Conservation (phyloP, 768 basidiomycete species). For the Royoungia palumana region DNA sequence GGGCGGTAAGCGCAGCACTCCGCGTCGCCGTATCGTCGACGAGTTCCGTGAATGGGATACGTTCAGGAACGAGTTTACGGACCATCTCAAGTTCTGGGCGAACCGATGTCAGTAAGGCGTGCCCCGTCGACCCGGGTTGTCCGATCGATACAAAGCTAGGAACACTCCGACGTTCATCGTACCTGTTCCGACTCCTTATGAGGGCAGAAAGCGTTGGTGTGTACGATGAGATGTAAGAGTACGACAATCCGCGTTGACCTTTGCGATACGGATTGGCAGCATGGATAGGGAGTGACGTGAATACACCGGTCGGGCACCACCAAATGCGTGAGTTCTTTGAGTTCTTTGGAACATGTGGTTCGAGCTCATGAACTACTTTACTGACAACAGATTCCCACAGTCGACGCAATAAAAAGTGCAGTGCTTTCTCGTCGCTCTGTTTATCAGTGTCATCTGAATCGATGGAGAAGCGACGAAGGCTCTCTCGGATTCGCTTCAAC, state of each 20-base stretch:
- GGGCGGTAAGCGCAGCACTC: conserved; percentile 4
- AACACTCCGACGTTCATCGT: not conserved
- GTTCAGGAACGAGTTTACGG: conserved; percentile 6
- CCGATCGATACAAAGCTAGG: conserved; percentile 18
- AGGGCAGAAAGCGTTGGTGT: conserved; percentile 29
- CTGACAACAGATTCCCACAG: conserved; percentile 24
- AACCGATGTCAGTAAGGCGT: not conserved
- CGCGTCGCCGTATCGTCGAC: conserved; percentile 11
- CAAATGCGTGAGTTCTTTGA: conserved; percentile 23
- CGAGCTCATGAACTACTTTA: conserved; percentile 19
- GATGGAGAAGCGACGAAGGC: not conserved
- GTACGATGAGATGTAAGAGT: conserved; percentile 31
- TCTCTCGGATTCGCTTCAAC: not conserved
- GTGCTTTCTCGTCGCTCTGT: not conserved
- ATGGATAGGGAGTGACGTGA: conserved; percentile 29
- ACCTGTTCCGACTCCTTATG: conserved; percentile 14
- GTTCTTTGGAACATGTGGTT: conserved; percentile 2
- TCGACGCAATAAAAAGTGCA: conserved; percentile 10
- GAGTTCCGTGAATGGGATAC: conserved; percentile 10
- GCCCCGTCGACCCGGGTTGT: conserved; percentile 13
- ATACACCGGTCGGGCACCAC: conserved; percentile 29
- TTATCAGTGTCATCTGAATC: not conserved
- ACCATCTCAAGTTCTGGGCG: conserved; percentile 15
- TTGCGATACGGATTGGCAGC: conserved; percentile 21
- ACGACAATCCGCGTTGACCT: conserved; percentile 16